Base-by-base conservation (phyloP, 1,284 basidiomycete species). In the Anthracocystis panici-leucophaei region DNA sequence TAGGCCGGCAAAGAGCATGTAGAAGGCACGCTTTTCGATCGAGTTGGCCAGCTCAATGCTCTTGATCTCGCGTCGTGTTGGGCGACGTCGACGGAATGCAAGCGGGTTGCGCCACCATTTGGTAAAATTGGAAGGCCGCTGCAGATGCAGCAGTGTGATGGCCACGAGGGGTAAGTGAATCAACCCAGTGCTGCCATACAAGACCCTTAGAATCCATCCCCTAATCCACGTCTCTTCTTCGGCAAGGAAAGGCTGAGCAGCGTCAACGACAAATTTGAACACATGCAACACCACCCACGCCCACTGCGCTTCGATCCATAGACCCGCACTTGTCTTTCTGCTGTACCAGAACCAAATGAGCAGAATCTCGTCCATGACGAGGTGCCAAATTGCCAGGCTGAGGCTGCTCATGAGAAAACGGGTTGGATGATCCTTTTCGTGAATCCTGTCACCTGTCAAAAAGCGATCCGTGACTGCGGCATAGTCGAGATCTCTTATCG, bases 271-370 rank as follows among this genome's bases (percentile, higher is more conserved):
- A 29, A 48, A 52, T 5, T 25, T 38, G 42, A 57, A 11, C 33
- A 53, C 6, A 1, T 21, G 33, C 11, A 42, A 8, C 2, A 0
- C 33, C 4, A 57, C 50, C 23, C 41, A 40, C 2, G 35, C 2
- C 62, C 62, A 64, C 29, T 57, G 55, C 1, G 61, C 54, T 14
- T 57, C 38, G 33, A 57, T 52, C 54, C 54, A 64, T 20, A 64
- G 27, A 3, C 61, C 61, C 0, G 61, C 5, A n/a, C 49, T 64
- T 8, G 50, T 57, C 23, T 20, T 46, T 2, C 62, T 40, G 12
- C 48, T 64, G 20, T 64, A 64, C 62, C 62, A 64, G 42, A 53
- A 64, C 31, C 29, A 40, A 25, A 64, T 46, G 5, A 57, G 50
- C 33, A 64, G 42, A 10, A 64, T 6, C 12, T 52, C 42, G 27